These are phyloP conservation scores for Dothistroma pini DNA, from an alignment of 2,329 filamentous ascomycete genomes.

Conservation along the genomic window DNA sequence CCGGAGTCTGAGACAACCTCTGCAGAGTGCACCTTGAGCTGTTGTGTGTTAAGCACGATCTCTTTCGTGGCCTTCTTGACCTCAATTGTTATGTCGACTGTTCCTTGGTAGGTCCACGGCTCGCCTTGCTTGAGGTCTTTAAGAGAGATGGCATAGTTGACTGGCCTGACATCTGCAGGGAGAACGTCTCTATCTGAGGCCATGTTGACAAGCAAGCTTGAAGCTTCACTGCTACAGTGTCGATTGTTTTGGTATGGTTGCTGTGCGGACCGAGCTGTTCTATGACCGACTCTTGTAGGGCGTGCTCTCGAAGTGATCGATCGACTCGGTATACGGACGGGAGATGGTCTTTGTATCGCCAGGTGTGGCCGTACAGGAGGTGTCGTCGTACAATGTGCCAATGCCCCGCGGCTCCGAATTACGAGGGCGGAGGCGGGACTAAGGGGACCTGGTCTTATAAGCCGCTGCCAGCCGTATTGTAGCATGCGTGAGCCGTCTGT, in stretches of 20 bases:
- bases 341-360: not conserved
- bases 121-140: constrained; percentile 69
- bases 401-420: too few relatives aligned
- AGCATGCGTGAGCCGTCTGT: too few relatives aligned
- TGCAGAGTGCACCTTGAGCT: constrained; percentile 70
- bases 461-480: too few relatives aligned
- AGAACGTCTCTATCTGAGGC: constrained; percentile 47
- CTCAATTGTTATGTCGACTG: constrained; percentile 73
- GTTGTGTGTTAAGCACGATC: constrained; percentile 79
- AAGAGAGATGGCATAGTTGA: constrained; percentile 81
- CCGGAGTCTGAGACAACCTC: constrained; percentile 59
- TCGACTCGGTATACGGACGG: not conserved
- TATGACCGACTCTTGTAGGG: not conserved
- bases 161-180: constrained; percentile 65
- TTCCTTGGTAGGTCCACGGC: constrained; percentile 79
- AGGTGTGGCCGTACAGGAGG: too few relatives aligned
- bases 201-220: constrained; percentile 38
- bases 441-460: too few relatives aligned
- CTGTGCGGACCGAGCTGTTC: not conserved
- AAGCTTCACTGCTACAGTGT: constrained; percentile 30
- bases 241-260: constrained; percentile 8
- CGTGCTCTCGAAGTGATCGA: not conserved
- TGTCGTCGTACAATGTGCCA: too few relatives aligned
- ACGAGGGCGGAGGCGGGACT: too few relatives aligned
- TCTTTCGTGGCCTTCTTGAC: constrained; percentile 69